Conservation (phyloP, 2,329 filamentous ascomycete species). For the Penicillium sp. region DNA sequence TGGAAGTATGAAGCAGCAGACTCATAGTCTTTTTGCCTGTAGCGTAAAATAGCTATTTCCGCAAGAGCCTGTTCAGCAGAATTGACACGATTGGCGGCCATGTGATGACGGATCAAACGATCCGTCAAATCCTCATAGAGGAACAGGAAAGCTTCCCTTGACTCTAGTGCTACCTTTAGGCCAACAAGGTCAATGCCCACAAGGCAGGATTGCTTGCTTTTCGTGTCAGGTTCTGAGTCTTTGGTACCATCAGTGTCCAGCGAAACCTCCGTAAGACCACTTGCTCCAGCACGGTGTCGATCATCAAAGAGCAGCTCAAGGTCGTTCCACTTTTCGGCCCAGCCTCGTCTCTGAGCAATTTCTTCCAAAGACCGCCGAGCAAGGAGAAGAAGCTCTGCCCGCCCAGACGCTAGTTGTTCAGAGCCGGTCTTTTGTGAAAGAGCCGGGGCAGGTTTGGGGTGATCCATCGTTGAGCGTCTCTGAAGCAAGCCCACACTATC, state of each 20-base stretch:
- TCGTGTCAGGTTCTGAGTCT: constrained; percentile 15
- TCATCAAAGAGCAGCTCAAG: constrained; percentile 48
- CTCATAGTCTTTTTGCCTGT: constrained; percentile 70
- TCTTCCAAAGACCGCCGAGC: constrained; percentile 78
- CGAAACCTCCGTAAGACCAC: constrained; percentile 38
- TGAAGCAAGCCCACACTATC: constrained; percentile 36
- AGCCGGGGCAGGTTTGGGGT: constrained; percentile 44
- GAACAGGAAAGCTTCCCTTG: constrained; percentile 64
- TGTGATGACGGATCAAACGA: constrained; percentile 78
- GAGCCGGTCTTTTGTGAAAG: constrained; percentile 57
- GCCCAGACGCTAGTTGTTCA: constrained; percentile 77
- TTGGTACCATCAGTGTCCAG: constrained; percentile 30
- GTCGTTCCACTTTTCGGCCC: constrained; percentile 74
- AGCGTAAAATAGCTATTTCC: constrained; percentile 84
- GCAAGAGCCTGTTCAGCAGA: constrained; percentile 76
- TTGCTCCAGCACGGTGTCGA: constrained; percentile 25
- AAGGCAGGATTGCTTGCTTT: constrained; percentile 25
- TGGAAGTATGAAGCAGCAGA: constrained; percentile 77
- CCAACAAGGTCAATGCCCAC: constrained; percentile 58
- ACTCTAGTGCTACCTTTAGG: constrained; percentile 63
- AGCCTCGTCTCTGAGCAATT: constrained; percentile 69
- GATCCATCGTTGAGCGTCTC: constrained; percentile 47
- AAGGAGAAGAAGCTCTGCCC: constrained; percentile 79
- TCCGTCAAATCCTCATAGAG: constrained; percentile 79
- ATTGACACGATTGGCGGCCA: constrained; percentile 74